A percentile compares a stretch with the other conserved stretches of the same genome.
Evolutionary conservation across 371 early-diverging fungal genomes (phyloP).

Genomic region (Syncephalastrum monosporum): DNA sequence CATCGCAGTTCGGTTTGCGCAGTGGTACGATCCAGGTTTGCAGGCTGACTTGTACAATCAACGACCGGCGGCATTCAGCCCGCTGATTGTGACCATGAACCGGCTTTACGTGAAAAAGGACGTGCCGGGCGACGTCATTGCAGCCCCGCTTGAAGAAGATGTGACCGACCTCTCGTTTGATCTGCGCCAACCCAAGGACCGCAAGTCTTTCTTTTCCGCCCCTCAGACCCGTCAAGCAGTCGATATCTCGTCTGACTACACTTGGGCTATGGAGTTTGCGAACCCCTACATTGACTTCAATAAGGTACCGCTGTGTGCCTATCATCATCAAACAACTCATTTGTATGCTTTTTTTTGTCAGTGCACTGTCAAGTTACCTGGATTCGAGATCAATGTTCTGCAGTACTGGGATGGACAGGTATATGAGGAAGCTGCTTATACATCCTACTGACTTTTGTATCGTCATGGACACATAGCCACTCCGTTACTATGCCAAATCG

Average conservation of each 20-base stretch:
- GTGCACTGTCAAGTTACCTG: constrained; percentile 57
- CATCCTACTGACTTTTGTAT: no score
- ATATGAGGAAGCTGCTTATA: not conserved
- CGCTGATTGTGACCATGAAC: constrained; percentile 76
- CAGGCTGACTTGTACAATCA: constrained; percentile 70
- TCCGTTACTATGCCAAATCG: constrained; percentile 56
- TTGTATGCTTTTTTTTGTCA: not conserved
- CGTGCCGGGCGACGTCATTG: not conserved
- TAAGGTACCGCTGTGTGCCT: constrained; percentile 19
- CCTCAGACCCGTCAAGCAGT: constrained; percentile 35
- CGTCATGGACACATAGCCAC: constrained; percentile 33
- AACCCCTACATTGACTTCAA: constrained; percentile 66
- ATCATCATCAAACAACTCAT: not conserved
- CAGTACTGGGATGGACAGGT: constrained; percentile 73
- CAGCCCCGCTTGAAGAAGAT: constrained; percentile 36
- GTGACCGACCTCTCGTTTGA: constrained; percentile 18
- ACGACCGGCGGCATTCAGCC: constrained; percentile 75
- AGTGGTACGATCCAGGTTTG: constrained; percentile 79
- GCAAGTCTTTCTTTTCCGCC: constrained; percentile 31
- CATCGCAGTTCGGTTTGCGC: constrained; percentile 72
- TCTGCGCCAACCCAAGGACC: constrained; percentile 30
- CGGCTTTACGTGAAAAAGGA: constrained; percentile 27
- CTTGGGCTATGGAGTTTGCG: constrained; percentile 69
- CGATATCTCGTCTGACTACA: constrained; percentile 40
- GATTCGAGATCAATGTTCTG: constrained; percentile 55